Conservation (phyloP, 257 asterid species). For the Gentiana straminea region DNA sequence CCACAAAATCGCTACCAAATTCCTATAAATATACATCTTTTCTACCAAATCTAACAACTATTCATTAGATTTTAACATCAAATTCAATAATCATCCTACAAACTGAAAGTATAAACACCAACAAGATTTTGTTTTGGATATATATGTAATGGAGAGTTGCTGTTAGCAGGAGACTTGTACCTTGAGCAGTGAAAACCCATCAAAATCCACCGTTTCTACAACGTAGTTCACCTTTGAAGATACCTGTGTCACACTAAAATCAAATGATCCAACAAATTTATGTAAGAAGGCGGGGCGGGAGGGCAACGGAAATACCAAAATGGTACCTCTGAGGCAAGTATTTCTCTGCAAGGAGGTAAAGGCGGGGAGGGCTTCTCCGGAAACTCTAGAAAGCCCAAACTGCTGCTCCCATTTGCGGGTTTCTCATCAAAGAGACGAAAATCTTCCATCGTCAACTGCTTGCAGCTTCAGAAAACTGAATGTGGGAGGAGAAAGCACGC, state of each 20-base stretch:
- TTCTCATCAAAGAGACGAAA: conserved; percentile 54
- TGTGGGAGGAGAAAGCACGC: no score
- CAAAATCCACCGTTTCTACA: conserved; percentile 60
- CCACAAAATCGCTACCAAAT: neutral
- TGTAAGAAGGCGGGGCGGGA: no score
- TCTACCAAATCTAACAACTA: neutral
- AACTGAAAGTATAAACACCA: neutral
- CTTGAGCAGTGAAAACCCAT: conserved; percentile 68
- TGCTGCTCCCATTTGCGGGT: conserved; percentile 31
- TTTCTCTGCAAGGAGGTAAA: conserved; percentile 74
- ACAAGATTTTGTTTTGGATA: neutral
- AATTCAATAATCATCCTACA: neutral
- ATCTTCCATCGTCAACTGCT: conserved; percentile 14
- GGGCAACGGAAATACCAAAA: neutral
- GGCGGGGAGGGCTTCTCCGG: conserved; percentile 45
- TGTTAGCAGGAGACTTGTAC: conserved; percentile 17
- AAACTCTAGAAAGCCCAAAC: conserved; percentile 43
- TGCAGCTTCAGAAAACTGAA: neutral
- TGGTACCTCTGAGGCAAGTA: conserved; percentile 53
- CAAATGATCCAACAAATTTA: neutral
- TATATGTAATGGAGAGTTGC: no score
- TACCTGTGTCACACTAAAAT: conserved; percentile 26
- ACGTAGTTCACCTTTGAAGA: conserved; percentile 32
- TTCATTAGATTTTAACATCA: no score
- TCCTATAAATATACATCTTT: neutral